Conservation (phyloP, 495 filamentous ascomycete genomes). For the Glarea lozoyensis region DNA sequence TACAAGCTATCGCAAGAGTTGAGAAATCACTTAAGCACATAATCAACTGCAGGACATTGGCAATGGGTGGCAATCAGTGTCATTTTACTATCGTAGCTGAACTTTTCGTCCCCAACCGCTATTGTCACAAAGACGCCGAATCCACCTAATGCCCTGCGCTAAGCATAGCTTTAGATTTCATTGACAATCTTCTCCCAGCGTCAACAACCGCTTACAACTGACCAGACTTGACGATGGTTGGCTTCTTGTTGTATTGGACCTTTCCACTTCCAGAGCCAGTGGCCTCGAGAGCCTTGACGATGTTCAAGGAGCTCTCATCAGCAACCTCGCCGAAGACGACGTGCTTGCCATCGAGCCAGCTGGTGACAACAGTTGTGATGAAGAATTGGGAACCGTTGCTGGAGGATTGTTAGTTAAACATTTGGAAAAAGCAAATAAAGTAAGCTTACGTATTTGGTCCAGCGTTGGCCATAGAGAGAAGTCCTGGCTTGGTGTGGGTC, state of each 20-base stretch:
- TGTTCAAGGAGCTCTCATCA: constrained; percentile 47
- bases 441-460: constrained; percentile 63
- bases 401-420: constrained; percentile 21
- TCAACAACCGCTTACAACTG: too few relatives aligned
- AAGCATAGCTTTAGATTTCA: constrained; percentile 4
- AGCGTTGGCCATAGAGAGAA: constrained; percentile 79
- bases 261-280: constrained; percentile 54
- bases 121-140: constrained; percentile 1
- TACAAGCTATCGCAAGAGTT: not conserved
- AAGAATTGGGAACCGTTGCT: constrained; percentile 77
- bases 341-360: constrained; percentile 71
- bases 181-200: too few relatives aligned
- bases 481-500: constrained; percentile 53
- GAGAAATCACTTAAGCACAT: constrained; percentile 1
- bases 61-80: constrained; percentile 6
- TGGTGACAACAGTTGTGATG: constrained; percentile 62
- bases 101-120: constrained; percentile 16
- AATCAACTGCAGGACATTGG: not conserved
- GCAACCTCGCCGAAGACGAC: constrained; percentile 76
- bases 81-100: constrained; percentile 13
- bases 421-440: constrained; percentile 1
- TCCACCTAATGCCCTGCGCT: constrained; percentile 2
- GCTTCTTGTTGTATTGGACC: constrained; percentile 53
- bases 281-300: constrained; percentile 69
- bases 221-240: constrained; percentile 57